Percentiles rank a stretch among this genome's conserved stretches.
Evolutionary conservation across 495 filamentous ascomycete genomes (phyloP).

Genomic region (Recurvomyces mirabilis): DNA sequence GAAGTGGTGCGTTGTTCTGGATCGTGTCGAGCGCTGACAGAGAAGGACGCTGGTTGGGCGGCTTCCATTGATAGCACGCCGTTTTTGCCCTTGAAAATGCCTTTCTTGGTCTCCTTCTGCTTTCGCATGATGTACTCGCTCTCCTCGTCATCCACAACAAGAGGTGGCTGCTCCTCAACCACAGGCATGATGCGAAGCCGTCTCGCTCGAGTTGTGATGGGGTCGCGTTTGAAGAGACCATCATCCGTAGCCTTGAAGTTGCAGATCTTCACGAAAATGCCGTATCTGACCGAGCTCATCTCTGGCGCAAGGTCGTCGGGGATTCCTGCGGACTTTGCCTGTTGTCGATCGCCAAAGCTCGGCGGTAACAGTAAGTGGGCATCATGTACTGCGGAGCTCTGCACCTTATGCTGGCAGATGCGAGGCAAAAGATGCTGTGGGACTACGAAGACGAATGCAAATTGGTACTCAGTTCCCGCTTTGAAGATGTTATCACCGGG

Average conservation of each 20-base stretch:
- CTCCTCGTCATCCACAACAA: constrained; percentile 49
- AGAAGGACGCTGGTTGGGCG: constrained; percentile 58
- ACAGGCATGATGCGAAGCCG: constrained; percentile 71
- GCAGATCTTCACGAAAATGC: constrained; percentile 46
- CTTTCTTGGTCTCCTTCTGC: constrained; percentile 68
- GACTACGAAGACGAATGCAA: constrained; percentile 83
- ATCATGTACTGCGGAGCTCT: constrained; percentile 48
- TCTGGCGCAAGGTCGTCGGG: constrained; percentile 69
- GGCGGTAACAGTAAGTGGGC: constrained; percentile 75
- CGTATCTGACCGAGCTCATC: constrained; percentile 70
- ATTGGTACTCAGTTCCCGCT: constrained; percentile 52
- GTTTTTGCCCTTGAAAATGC: constrained; percentile 63
- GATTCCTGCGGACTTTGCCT: constrained; percentile 14
- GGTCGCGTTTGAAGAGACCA: not conserved
- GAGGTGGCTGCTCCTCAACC: constrained; percentile 61
- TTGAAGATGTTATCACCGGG: constrained; percentile 60
- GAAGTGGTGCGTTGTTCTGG: constrained; percentile 39
- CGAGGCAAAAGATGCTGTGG: constrained; percentile 56
- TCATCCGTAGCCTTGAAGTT: constrained; percentile 17
- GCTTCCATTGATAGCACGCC: constrained; percentile 64
- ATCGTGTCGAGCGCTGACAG: constrained; percentile 36
- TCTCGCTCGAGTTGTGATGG: constrained; percentile 35
- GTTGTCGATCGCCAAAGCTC: constrained; percentile 55
- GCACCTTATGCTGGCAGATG: constrained; percentile 47
- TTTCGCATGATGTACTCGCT: constrained; percentile 56